Base-by-base conservation (phyloP, 208 protist genomes). In the Acanthamoeba royreba region DNA sequence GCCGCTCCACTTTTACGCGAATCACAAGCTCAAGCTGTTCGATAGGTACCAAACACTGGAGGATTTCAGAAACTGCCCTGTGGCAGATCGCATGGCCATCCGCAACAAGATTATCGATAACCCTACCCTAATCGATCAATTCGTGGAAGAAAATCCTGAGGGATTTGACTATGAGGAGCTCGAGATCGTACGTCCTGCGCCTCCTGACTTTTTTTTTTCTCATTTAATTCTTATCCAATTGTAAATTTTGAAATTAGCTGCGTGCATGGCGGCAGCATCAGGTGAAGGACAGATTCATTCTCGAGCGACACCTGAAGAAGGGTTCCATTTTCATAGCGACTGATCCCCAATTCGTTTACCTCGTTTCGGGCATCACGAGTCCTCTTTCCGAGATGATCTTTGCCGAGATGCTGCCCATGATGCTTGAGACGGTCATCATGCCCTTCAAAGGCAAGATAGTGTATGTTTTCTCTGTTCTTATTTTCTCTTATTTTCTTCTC, bases 381-480 rank as follows among this genome's bases (percentile, higher is more conserved):
- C 72, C 72, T 5, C 72, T 83, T 45, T 83, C 72, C 19, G 72
- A 83, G 5, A 83, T 83, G 72, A 83, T 83, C 5, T 83, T 83
- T 52, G 72, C 72, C 15, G 72, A 83, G 42, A 83, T 83, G 72
- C 19, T 83, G 17, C 72, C 72, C 2, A 9, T 83, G 11, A 52
- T 83, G 19, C 42, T 83, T n/a, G 72, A 83, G 72, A 83, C 72
- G 9, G 72, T 83, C 42, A 83, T 83, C 42, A 83, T 83, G 72
- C 72, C 72, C 42, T 83, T 83, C 72, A 77, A 77, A 40, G 66
- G 66, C 5, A 77, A 45, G 35, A 77, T 77, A 4, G 66, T 77
- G 66, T 77, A 77, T 19, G 9, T 55, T 19, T 19, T 9, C 49
- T 19, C 19, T 55, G 13, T 55, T 9, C 19, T 19, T 9, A 25